Conservation (phyloP, 192 early-diverging fungal genomes). For the Pilaira anomala region DNA sequence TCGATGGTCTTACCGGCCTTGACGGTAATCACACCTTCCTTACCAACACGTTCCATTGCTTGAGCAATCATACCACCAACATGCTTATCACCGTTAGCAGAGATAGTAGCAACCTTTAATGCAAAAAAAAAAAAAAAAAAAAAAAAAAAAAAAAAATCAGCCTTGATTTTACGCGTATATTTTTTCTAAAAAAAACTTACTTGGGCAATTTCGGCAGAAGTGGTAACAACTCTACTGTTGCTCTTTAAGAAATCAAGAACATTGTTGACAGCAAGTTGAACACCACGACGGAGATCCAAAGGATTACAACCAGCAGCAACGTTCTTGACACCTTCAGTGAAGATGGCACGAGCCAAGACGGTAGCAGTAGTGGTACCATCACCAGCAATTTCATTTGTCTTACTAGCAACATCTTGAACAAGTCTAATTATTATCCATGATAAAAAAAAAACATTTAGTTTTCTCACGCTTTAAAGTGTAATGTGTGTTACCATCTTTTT, state of each 20-base stretch:
- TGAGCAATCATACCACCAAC: conserved; percentile 95
- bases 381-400: conserved; percentile 99
- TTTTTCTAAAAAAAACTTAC: conserved; percentile 49
- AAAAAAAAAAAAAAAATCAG: neutral
- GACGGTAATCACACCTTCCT: conserved; percentile 99
- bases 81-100: conserved; percentile 98
- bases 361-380: conserved; percentile 99
- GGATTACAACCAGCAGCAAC: conserved; percentile 99
- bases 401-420: conserved; percentile 99
- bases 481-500: neutral
- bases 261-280: conserved; percentile 88
- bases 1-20: conserved; percentile 99
- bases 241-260: conserved; percentile 91
- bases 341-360: conserved; percentile 97
- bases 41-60: conserved; percentile 99
- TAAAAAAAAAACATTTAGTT: neutral
- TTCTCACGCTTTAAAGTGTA: neutral
- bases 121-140: neutral
- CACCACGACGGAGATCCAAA: conserved; percentile 95
- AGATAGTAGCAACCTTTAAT: conserved; percentile 83
- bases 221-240: conserved; percentile 90
- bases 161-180: neutral
- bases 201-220: conserved; percentile 95
- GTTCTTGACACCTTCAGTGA: conserved; percentile 98
- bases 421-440: too few species aligned